phyloP scores from a whole-genome alignment of 495 filamentous ascomycete genomes.

The Hypoxylon fuscum region DNA sequence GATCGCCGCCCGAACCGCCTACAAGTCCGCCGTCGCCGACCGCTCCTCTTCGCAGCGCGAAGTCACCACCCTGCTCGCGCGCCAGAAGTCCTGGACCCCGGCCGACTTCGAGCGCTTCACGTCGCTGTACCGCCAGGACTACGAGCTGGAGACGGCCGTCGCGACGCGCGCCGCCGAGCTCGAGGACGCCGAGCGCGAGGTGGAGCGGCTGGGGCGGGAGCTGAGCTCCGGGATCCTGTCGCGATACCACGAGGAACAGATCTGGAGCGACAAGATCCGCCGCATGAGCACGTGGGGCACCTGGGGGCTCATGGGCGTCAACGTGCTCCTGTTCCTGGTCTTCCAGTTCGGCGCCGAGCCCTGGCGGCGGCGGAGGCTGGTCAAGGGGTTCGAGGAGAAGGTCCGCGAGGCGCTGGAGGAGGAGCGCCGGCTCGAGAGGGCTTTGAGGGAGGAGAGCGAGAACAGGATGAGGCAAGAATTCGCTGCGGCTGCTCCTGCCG shows the following conservation, averaged over 20 bases:
- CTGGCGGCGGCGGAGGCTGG: slow-evolving; percentile 82
- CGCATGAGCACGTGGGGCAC: slow-evolving; percentile 98
- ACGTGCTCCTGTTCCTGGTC: slow-evolving; percentile 86
- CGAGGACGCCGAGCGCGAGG: slow-evolving; percentile 75
- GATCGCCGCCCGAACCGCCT: slow-evolving; percentile 73
- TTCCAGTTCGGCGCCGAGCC: slow-evolving; percentile 95
- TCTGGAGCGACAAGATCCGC: slow-evolving; percentile 97
- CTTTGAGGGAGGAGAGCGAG: slow-evolving; percentile 67
- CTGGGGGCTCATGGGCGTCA: slow-evolving; percentile 97
- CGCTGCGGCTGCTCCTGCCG: slow-evolving; percentile 25
- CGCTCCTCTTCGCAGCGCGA: slow-evolving; percentile 91
- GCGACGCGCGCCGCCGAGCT: slow-evolving; percentile 74
- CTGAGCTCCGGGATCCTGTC: slow-evolving; percentile 82
- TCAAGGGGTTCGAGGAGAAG: slow-evolving; percentile 76
- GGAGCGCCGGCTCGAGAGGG: slow-evolving; percentile 50
- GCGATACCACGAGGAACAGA: slow-evolving; percentile 98
- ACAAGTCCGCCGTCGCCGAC: slow-evolving; percentile 78
- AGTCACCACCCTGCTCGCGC: slow-evolving; percentile 90
- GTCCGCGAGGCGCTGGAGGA: slow-evolving; percentile 73
- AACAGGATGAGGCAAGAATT: not conserved
- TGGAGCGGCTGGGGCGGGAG: slow-evolving; percentile 76
- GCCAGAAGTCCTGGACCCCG: slow-evolving; percentile 91
- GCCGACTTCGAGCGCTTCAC: slow-evolving; percentile 95
- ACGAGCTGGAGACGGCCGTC: slow-evolving; percentile 91
- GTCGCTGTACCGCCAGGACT: slow-evolving; percentile 87